phyloP scores from a whole-genome alignment of 2,329 filamentous ascomycete genomes.

The Colletotrichum horii region DNA sequence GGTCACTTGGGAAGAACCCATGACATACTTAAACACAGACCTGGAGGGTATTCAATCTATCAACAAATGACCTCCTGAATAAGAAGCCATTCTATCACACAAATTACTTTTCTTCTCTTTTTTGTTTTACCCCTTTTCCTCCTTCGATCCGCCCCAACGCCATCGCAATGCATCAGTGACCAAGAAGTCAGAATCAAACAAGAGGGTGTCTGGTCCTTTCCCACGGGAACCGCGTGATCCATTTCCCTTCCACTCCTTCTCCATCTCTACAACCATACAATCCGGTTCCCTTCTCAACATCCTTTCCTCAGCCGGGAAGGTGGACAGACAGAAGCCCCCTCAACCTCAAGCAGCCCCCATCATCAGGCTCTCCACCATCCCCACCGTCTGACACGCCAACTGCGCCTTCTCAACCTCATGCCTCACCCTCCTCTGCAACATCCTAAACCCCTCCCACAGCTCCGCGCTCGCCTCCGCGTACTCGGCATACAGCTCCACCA shows the following conservation, averaged over 20 bases:
- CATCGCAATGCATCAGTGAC: constrained; percentile 43
- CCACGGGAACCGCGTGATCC: not conserved
- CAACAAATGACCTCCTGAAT: not conserved
- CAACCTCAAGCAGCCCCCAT: constrained; percentile 42
- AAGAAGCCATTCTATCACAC: not conserved
- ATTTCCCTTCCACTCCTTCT: not conserved
- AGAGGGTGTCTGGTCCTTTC: not conserved
- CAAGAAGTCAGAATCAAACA: not conserved
- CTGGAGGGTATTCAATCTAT: not conserved
- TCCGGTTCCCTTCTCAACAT: too few species aligned
- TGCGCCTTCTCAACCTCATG: constrained; percentile 84
- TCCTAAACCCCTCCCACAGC: constrained; percentile 73
- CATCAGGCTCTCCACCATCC: constrained; percentile 82
- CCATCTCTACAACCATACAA: not conserved
- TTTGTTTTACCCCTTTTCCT: constrained; percentile 7
- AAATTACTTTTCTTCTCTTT: not conserved
- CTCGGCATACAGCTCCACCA: constrained; percentile 87
- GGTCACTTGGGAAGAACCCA: not conserved
- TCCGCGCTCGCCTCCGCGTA: constrained; percentile 76
- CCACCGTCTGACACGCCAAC: constrained; percentile 79
- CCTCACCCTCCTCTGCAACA: constrained; percentile 73
- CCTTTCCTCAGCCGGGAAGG: not conserved
- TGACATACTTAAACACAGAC: not conserved
- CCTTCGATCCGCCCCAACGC: constrained; percentile 32
- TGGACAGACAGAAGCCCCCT: accelerated